Base-by-base conservation (phyloP, 805 yeast species). In the Lipomyces oligophaga region DNA sequence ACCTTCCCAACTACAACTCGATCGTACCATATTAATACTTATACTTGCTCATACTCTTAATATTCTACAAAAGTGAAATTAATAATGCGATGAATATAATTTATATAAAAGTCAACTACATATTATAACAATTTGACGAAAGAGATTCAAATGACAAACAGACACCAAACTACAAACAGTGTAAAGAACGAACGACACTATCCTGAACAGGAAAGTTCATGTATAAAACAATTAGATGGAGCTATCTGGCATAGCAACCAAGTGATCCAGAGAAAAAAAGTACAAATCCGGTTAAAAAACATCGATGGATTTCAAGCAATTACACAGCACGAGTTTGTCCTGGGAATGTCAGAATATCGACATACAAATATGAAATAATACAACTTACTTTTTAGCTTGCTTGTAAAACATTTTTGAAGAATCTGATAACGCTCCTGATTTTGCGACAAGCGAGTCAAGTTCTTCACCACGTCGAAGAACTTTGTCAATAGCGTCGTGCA, bases 391-490 rank as follows among this genome's bases (percentile, higher is more conserved):
- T 74, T 93, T 88, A 27, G 98, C 97, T 68, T 90, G 96, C 64
- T 87, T 89, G 73, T 90, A 93, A 66, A 93, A 93, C 85, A 88
- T 87, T 64, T 90, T 80, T 19, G 96, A 85, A 44, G 89, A 79
- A 16, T 85, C 76, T 28, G 93, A 83, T 62, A 93, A 75, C 1
- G 96, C 95, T 66, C 89, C 97, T 31, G 95, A 84, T 72, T 93
- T 93, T 64, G 90, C 96, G 34, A 93, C 97, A 59, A 93, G 74
- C 34, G 93, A 76, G 64, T 93, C 98, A 61, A 93, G 77, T 62
- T 88, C 88, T 68, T 93, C 99, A 41, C 98, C 98, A 66, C 99
- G 80, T 67, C 87, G 94, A 64, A 93, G 75, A 6, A 93, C 96
- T 52, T 83, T 76, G 68, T 93, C 97, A 58, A 93, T 90, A 38